Base-by-base conservation (phyloP, 2,329 filamentous ascomycete genomes). In the Fusarium luffae region DNA sequence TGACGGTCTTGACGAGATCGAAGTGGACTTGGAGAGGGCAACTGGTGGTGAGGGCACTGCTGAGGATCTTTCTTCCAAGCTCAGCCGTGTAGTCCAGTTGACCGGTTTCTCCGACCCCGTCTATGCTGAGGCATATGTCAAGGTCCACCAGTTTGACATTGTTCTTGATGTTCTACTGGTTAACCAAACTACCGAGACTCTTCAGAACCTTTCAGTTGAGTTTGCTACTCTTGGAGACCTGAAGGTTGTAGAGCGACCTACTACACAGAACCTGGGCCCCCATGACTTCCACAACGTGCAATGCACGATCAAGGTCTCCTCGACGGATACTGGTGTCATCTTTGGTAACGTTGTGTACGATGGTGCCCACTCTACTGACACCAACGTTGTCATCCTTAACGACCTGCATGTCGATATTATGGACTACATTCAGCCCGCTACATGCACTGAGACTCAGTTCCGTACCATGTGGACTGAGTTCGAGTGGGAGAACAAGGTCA, bases 391-490 rank as follows among this genome's bases (percentile, higher is more conserved):
- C 58, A 99, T 99, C 73, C 87, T 99, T 56, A 98, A 98, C 78
- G 96, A 99, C 79, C 90, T 99, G 30, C 96, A 99, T 77, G 95
- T 98, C 60, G 96, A 99, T 78, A 98, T 99, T 71, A 99, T 99
- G 96, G 96, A 99, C 82, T 99, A 99, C 83, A 99, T 99, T 76
- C 95, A 98, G 79, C 96, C 96, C 3, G 95, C 95, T 9, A 91
- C 94, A 18, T 99, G 96, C 85, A 96, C 93, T 7, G 96, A 99
- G 85, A 98, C 95, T 13, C 94, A 98, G 77, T 99, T 99, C 90
- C 90, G 96, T 64, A 97, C 93, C n/a, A 99, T 99, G 96, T 99
- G 96, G 96, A 99, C 96, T 40, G 96, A 99, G 79, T 99, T 99
- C 73, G 96, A 99, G 80, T 99, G 96, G 96, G 96, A 99, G 86